A percentile compares a stretch with the other conserved stretches of the same genome.
phyloP scores from a whole-genome alignment of 768 basidiomycete genomes.

The Tulasnella sp. region DNA sequence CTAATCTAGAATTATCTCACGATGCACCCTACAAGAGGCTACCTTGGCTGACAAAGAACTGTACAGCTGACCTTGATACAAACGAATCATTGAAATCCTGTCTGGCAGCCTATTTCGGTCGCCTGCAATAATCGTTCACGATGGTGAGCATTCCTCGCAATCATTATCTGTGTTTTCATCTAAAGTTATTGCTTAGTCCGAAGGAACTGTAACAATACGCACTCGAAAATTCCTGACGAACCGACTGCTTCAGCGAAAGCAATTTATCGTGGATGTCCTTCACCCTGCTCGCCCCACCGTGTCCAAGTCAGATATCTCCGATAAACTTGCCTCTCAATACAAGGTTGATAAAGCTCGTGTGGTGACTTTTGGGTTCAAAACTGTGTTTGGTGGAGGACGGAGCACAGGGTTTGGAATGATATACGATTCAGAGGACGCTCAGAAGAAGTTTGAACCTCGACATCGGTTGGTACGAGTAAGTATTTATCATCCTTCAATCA shows the following conservation, averaged over 20 bases:
- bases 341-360: constrained; percentile 85
- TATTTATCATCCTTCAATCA: background rate
- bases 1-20: too few relatives aligned
- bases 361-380: constrained; percentile 87
- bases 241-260: constrained; percentile 88
- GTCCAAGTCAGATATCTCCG: constrained; percentile 78
- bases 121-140: too few relatives aligned
- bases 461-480: constrained; percentile 82
- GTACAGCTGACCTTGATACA: too few relatives aligned
- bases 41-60: too few relatives aligned
- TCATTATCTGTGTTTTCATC: too few relatives aligned
- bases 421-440: constrained; percentile 89
- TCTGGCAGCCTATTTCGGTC: too few relatives aligned
- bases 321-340: constrained; percentile 86
- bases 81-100: too few relatives aligned
- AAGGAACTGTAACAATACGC: constrained; percentile 85
- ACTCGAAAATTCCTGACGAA: constrained; percentile 99
- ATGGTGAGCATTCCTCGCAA: too few relatives aligned
- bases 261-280: constrained; percentile 88
- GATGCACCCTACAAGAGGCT: too few relatives aligned
- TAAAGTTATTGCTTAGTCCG: constrained; percentile 28
- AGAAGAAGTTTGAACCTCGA: constrained; percentile 96
- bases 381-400: constrained; percentile 95
- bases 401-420: constrained; percentile 96
- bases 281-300: constrained; percentile 95